Conservation (phyloP, 768 basidiomycete species). For the Kockovaella imperatae region DNA sequence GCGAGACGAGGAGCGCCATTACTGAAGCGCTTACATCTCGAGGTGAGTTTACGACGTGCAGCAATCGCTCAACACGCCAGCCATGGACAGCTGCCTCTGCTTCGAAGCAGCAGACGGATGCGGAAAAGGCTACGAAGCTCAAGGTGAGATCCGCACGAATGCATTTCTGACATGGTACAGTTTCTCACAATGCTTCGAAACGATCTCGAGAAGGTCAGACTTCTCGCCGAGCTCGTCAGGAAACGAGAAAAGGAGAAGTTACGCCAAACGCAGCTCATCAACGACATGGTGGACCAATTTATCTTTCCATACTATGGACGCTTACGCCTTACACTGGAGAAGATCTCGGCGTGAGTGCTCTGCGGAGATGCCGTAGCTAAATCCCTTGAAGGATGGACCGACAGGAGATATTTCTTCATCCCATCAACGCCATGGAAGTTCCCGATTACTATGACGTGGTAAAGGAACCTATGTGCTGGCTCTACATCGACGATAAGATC, state of each 20-base stretch:
- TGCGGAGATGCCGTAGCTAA: background rate
- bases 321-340: slow-evolving; percentile 61
- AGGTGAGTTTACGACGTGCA: slow-evolving; percentile 47
- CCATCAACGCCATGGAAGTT: slow-evolving; percentile 71
- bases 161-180: slow-evolving; percentile 33
- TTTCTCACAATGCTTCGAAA: slow-evolving; percentile 58
- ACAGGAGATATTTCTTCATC: slow-evolving; percentile 62
- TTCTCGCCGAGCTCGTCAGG: slow-evolving; percentile 58
- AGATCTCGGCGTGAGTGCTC: slow-evolving; percentile 58
- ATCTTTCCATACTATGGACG: slow-evolving; percentile 61
- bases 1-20: slow-evolving; percentile 86
- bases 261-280: slow-evolving; percentile 54
- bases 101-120: slow-evolving; percentile 61
- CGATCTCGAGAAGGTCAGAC: slow-evolving; percentile 68
- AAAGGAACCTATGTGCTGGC: slow-evolving; percentile 85
- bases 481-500: slow-evolving; percentile 77
- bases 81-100: slow-evolving; percentile 83
- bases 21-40: slow-evolving; percentile 83
- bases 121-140: slow-evolving; percentile 72
- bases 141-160: slow-evolving; percentile 52
- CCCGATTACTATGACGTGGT: slow-evolving; percentile 84
- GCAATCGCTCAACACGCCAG: slow-evolving; percentile 24
- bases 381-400: slow-evolving; percentile 53
- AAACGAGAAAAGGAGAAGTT: slow-evolving; percentile 79
- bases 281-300: slow-evolving; percentile 56